A percentile compares a stretch with the other conserved stretches of the same genome.
phyloP scores from a whole-genome alignment of 371 early-diverging fungal species.

The Apophysomyces sp. region DNA sequence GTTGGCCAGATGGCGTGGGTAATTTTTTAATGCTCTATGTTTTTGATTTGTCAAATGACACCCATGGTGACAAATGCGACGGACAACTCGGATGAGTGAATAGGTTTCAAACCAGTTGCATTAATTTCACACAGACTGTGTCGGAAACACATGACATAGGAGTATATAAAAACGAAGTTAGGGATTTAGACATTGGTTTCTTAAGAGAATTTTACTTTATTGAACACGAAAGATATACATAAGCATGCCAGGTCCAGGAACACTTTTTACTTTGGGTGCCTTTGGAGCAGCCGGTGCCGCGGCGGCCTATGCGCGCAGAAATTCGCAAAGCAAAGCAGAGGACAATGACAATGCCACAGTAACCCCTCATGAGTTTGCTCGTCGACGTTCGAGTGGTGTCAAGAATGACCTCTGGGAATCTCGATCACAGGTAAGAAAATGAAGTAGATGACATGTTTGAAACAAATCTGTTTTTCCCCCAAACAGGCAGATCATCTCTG shows the following conservation, averaged over 20 bases:
- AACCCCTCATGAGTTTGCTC: conserved; percentile 28
- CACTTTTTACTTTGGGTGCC: conserved; percentile 44
- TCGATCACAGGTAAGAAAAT: conserved; percentile 24
- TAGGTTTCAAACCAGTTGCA: not conserved
- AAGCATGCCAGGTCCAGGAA: conserved; percentile 42
- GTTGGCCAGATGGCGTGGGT: not conserved
- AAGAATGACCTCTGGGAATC: conserved; percentile 29
- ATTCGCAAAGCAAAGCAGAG: conserved; percentile 8
- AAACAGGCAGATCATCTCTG: conserved; percentile 35
- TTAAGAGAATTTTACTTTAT: no score
- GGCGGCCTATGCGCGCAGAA: conserved; percentile 22
- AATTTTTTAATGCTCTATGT: not conserved
- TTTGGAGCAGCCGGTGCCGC: conserved; percentile 44
- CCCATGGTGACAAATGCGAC: not conserved
- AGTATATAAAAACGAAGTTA: not conserved
- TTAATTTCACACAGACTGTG: not conserved
- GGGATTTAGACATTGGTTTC: no score
- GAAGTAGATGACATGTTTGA: not conserved
- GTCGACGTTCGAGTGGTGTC: conserved; percentile 33
- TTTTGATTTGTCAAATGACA: not conserved
- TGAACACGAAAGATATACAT: not conserved
- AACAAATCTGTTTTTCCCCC: not conserved
- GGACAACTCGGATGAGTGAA: no score
- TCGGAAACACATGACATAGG: not conserved
- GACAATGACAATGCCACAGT: conserved; percentile 6